Base-by-base conservation (phyloP, 768 basidiomycete genomes). In the Calocybe indica region DNA sequence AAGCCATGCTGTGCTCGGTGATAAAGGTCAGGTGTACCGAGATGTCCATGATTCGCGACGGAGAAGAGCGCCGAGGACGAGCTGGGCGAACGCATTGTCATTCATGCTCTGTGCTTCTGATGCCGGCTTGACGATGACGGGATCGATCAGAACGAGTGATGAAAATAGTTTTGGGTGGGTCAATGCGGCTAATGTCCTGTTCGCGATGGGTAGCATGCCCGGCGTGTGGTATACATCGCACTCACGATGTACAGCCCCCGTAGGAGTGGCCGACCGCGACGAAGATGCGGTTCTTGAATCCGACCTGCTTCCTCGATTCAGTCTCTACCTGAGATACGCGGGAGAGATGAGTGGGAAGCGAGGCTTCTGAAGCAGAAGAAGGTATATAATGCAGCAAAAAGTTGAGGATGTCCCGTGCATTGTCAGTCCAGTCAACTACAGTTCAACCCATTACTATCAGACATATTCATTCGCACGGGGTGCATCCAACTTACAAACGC, bases 181-280 rank as follows among this genome's bases (percentile, higher is more conserved):
- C 22, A 82, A 55, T 2, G 88, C 85, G 1, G 82, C 88, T 35
- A 82, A 75, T n/a, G 78, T 61, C 11, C 85, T 89, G 53, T 14
- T 22, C 22, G 22, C 22, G 22, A 40, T 15, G 8, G 22, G 46
- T 32, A 7, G 40, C 41, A 10, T 28, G 15, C 10, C 41, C 14
- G 41, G 40, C 36, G 42, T 14, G 28, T 32, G 29, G 29, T 9
- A 9, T n/a, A 28, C 6, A n/a, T 44, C 12, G 12, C 15, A 72
- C 88, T 58, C 58, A 90, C 83, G 80, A 74, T 2, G 82, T 80
- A 58, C 82, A 83, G 1, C 88, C 92, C 13, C 93, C 89, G 45
- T 89, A 82, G 0, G 91, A 93, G 59, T 96, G 93, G 0, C 91
- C 92, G 3, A 92, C 67, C 5, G 72, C 80, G 14, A 92, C 69